Evolutionary conservation across 257 asterid genomes (phyloP), one percentile per base, ranked within the genome.

Genomic region (Leonotis leonurus): DNA sequence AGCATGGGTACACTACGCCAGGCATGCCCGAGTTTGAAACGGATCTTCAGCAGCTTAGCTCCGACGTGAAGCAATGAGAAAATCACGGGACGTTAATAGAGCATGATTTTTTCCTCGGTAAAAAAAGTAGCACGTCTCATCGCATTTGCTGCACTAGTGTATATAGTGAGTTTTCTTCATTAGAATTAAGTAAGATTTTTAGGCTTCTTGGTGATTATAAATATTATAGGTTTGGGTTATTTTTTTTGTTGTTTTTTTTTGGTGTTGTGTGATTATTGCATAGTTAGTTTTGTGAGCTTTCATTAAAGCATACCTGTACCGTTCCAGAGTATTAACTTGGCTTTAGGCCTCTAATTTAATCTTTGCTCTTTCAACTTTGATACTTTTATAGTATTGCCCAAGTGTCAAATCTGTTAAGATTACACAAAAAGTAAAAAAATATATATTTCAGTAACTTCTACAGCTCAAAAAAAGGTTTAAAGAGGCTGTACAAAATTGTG

Each of bases 11-110:
- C 70, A 59, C 61, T 93, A 24, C 96, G 97, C 4, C 65, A 62
- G 20, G 85, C 89, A 5, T 87, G 89, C 77, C 90, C 92, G 26
- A 84, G 96, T 67, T 74, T 93, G 83, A 93, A 89, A 74, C 94
- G 99, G 64, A 83, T 89, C 72, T 87, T 80, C 80, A 89, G 81
- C 89, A 85, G 97, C 74, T 77, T 77, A 17, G 78, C 73, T 35
- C 80, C 94, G 5, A 32, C 75, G 3, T 88, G n/a, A n/a, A n/a
- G n/a, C n/a, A n/a, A n/a, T n/a, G n/a, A n/a, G 22, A 18, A 22
- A 56, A 51, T 9, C 1, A 5, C 21, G 6, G 48, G 51, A 22
- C 14, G 60, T n/a, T n/a, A 37, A 32, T 13, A n/a, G 32, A 17
- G 53, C 68, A 64, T 32, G 39, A 60, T 25, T 70, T 9, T 56